Base-by-base conservation (phyloP, 1,139 yeast genomes). In the Kazachstania sp. region DNA sequence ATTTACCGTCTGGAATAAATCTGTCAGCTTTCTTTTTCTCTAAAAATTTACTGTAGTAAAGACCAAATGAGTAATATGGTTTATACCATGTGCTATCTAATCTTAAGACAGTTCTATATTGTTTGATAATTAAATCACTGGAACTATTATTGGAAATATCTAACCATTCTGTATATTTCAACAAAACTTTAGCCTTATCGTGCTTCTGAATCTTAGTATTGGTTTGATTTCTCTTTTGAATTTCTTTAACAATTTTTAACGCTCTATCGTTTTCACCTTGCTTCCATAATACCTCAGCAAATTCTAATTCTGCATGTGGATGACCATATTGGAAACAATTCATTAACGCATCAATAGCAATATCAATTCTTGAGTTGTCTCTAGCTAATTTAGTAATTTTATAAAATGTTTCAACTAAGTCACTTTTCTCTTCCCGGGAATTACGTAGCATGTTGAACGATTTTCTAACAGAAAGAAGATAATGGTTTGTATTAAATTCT, bases 241-340 rank as follows among this genome's bases (percentile, higher is more conserved):
- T 65, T 54, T 76, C 73, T 52, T 76, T 64, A 43, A 90, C 70
- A 9, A 80, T 73, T 46, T 83, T 79, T 38, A 92, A 74, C 0
- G 98, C 98, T 56, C 88, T 83, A 18, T 92, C 78, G 53, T 81
- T 88, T 52, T 87, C 94, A 1, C 95, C 96, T 61, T 86, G 88
- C 1, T 81, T 83, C 97, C 98, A 92, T 44, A 88, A 66, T 8
- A 94, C 72, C 49, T 86, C 81, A 0, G 97, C 86, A 63, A 86
- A 85, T 61, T 88, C 96, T 37, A 84, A 71, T 50, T 80, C 82
- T 1, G 94, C 87, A 23, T 73, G 71, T 1, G 68, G 66, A 42
- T 68, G 64, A 1, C 64, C 65, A 31, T 71, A 71, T 36, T 73
- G 70, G 31, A 64, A 46, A 0, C 95, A 92, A 48, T 78, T 76